Conservation (phyloP, 2,329 filamentous ascomycete species). For the Ascochyta rabiei region DNA sequence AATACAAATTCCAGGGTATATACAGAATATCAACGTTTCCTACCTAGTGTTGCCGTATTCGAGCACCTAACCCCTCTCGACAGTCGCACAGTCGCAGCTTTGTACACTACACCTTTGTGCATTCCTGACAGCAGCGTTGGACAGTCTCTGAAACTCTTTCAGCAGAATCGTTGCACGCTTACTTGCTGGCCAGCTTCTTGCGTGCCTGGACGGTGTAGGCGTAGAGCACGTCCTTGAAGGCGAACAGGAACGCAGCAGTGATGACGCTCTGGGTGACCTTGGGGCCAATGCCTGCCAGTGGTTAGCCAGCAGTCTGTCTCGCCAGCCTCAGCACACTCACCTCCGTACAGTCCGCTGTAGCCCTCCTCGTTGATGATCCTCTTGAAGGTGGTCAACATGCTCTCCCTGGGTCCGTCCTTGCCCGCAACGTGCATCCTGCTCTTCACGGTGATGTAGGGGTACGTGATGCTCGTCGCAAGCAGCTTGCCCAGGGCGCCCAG, state of each 20-base stretch:
- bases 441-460: constrained; percentile 99
- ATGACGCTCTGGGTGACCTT: constrained; percentile 98
- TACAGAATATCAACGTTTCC: constrained; percentile 11
- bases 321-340: constrained; percentile 56
- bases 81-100: background rate
- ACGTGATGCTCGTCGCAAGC: constrained; percentile 90
- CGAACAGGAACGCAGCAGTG: constrained; percentile 94
- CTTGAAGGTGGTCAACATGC: constrained; percentile 76
- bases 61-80: background rate
- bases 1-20: constrained; percentile 59
- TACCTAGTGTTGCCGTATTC: constrained; percentile 44
- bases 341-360: constrained; percentile 90
- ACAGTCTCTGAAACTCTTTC: background rate
- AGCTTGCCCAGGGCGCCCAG: constrained; percentile 93
- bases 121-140: background rate
- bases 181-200: constrained; percentile 44
- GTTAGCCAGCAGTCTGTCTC: background rate
- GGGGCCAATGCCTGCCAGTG: constrained; percentile 77
- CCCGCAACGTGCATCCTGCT: constrained; percentile 93
- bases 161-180: constrained; percentile 38
- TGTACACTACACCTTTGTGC: background rate
- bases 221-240: constrained; percentile 97
- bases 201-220: constrained; percentile 76
- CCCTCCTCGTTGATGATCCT: constrained; percentile 87
- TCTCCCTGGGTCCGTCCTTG: constrained; percentile 76